phyloP scores from a whole-genome alignment of 345 rosid genomes.

The Capsella bursapastoris region DNA sequence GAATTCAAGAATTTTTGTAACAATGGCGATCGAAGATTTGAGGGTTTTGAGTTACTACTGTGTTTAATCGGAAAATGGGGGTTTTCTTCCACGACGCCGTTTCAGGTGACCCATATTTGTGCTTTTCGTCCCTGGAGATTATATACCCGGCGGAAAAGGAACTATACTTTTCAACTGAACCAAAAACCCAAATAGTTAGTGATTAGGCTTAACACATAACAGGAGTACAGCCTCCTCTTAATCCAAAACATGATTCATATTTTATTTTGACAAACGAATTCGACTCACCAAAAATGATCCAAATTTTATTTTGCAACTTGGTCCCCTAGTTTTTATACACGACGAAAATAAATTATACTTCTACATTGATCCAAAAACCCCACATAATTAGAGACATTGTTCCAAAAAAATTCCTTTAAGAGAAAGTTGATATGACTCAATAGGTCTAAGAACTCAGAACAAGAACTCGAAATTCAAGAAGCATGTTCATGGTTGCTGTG shows the following conservation, averaged over 20 bases:
- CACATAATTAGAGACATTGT: neutral
- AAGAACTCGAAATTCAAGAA: conserved; percentile 34
- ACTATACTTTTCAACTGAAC: neutral
- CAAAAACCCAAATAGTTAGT: neutral
- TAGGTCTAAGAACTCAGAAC: conserved; percentile 32
- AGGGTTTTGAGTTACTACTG: conserved; percentile 30
- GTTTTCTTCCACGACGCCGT: conserved; percentile 14
- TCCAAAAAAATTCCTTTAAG: neutral
- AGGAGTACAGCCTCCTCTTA: neutral
- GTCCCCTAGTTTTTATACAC: neutral
- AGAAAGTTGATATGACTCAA: neutral
- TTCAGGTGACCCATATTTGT: neutral
- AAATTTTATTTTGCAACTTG: neutral
- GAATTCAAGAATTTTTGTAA: neutral
- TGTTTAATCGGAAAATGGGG: conserved; percentile 12
- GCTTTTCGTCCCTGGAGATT: neutral
- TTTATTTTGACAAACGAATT: too few relatives aligned
- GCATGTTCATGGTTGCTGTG: conserved; percentile 27
- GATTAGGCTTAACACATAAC: too few relatives aligned
- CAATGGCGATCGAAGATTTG: conserved; percentile 20
- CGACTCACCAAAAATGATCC: neutral
- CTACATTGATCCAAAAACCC: neutral
- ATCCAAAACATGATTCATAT: too few relatives aligned
- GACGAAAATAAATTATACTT: neutral
- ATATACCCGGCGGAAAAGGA: neutral